Percentiles rank a stretch among this genome's conserved stretches.
Conservation (phyloP, 495 filamentous ascomycete species). For the Ascodesmis nigricans region DNA sequence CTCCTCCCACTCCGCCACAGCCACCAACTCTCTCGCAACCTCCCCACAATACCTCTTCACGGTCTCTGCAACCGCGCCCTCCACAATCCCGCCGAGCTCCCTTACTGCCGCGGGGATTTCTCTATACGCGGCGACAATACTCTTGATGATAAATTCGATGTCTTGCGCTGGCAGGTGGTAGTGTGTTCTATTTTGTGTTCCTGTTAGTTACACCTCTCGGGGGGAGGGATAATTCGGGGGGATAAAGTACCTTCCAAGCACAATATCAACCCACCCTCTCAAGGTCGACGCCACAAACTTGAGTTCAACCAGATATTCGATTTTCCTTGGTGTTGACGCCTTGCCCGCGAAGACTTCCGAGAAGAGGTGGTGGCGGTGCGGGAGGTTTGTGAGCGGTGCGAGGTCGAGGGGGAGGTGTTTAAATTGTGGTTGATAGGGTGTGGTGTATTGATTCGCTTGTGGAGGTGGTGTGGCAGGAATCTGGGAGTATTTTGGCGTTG, state of each 20-base stretch:
- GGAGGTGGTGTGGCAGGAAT: too few relatives aligned
- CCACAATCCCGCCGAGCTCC: slow-evolving; percentile 1
- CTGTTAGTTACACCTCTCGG: background rate
- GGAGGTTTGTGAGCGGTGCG: slow-evolving; percentile 2
- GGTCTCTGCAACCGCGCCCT: background rate
- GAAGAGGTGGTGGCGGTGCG: slow-evolving; percentile 2
- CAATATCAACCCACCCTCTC: slow-evolving; percentile 1
- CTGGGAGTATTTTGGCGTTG: too few relatives aligned
- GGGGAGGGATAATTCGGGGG: background rate
- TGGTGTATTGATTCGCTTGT: too few relatives aligned
- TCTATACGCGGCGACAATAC: slow-evolving; percentile 3
- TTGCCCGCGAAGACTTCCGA: slow-evolving; percentile 3
- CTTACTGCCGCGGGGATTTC: slow-evolving; percentile 3
- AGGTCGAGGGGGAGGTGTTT: too few relatives aligned
- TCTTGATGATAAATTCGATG: slow-evolving; percentile 1
- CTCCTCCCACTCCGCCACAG: too few relatives aligned
- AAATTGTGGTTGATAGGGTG: too few relatives aligned
- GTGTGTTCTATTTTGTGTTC: background rate
- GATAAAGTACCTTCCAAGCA: slow-evolving; percentile 5
- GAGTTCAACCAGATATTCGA: slow-evolving; percentile 7
- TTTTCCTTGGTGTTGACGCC: slow-evolving; percentile 1
- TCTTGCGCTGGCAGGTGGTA: slow-evolving; percentile 4
- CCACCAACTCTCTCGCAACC: too few relatives aligned
- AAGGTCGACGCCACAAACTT: slow-evolving; percentile 1
- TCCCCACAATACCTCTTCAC: slow-evolving; percentile 7